A percentile compares a stretch with the other conserved stretches of the same genome.
Evolutionary conservation across 2,329 filamentous ascomycete species (phyloP).

Genomic region (Colletotrichum plurivorum): DNA sequence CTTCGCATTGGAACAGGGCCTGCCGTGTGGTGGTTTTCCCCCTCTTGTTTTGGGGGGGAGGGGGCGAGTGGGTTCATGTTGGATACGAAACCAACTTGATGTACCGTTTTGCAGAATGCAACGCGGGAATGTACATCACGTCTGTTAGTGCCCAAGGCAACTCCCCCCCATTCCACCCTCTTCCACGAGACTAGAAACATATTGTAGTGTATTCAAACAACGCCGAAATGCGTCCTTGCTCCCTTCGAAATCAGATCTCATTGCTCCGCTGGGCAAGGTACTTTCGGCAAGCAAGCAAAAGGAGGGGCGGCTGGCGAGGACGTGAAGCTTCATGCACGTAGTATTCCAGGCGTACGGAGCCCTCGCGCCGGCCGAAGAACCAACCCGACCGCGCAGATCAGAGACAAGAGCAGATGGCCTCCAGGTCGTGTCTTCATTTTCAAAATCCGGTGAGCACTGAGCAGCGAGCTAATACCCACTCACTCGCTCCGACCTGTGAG

Average conservation of each 20-base stretch:
- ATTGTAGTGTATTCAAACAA: slow-evolving; percentile 5
- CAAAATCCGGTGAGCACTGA: background rate
- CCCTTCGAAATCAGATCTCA: slow-evolving; percentile 11
- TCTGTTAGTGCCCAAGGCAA: slow-evolving; percentile 1
- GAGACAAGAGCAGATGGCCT: slow-evolving; percentile 12
- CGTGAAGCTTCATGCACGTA: slow-evolving; percentile 21
- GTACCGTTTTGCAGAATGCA: background rate
- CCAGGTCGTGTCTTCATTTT: background rate
- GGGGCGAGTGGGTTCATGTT: slow-evolving; percentile 17
- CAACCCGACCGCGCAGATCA: slow-evolving; percentile 15
- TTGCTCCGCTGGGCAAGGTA: background rate
- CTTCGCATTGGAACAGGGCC: slow-evolving; percentile 4
- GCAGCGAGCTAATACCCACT: background rate
- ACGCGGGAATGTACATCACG: background rate
- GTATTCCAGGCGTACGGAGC: slow-evolving; percentile 8
- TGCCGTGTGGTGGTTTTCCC: background rate
- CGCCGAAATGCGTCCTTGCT: background rate
- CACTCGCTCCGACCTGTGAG: too few species aligned
- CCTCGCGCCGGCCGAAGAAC: slow-evolving; percentile 11
- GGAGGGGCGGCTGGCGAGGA: background rate
- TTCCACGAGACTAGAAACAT: slow-evolving; percentile 19
- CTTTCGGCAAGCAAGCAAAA: too few species aligned
- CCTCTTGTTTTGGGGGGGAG: background rate
- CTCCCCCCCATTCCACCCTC: slow-evolving; percentile 29
- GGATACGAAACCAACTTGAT: background rate